Evolutionary conservation across 2,329 filamentous ascomycete genomes (phyloP).

Genomic region (Pseudogymnoascus destructans): DNA sequence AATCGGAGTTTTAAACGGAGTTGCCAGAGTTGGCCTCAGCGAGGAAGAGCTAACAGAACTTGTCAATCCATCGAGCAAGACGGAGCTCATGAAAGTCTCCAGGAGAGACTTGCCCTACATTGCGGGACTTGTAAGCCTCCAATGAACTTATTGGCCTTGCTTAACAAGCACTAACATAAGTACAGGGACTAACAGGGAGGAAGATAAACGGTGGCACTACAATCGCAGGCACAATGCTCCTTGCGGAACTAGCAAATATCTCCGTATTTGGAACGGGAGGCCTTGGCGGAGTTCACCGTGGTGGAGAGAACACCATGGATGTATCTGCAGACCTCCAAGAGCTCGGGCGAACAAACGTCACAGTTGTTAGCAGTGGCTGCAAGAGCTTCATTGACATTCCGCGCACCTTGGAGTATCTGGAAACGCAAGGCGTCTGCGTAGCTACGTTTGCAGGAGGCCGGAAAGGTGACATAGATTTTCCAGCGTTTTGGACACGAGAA

Average conservation of each 20-base stretch:
- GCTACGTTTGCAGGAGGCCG: constrained; percentile 82
- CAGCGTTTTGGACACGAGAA: constrained; percentile 83
- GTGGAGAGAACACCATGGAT: constrained; percentile 76
- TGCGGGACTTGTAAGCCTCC: constrained; percentile 52
- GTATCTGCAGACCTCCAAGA: constrained; percentile 92
- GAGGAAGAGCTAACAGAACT: constrained; percentile 62
- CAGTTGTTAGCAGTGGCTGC: constrained; percentile 80
- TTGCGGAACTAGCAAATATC: constrained; percentile 78
- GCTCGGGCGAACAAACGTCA: constrained; percentile 75
- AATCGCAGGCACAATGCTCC: constrained; percentile 81
- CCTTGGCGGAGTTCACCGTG: constrained; percentile 85
- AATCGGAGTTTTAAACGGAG: constrained; percentile 73
- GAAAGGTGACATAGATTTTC: constrained; percentile 62
- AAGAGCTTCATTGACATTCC: constrained; percentile 94
- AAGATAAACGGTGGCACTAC: constrained; percentile 81
- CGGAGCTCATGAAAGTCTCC: constrained; percentile 67
- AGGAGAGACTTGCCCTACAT: constrained; percentile 76
- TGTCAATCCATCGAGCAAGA: constrained; percentile 47
- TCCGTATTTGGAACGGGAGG: constrained; percentile 90
- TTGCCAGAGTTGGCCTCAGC: constrained; percentile 66
- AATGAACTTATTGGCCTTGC: constrained; percentile 3
- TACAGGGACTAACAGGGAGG: constrained; percentile 49
- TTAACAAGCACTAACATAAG: constrained; percentile 8
- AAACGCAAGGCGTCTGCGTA: constrained; percentile 65
- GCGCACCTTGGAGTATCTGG: constrained; percentile 67